A percentile compares a stretch with the other conserved stretches of the same genome.
phyloP scores from a whole-genome alignment of 2,329 filamentous ascomycete species.

The Diplodia intermedia region DNA sequence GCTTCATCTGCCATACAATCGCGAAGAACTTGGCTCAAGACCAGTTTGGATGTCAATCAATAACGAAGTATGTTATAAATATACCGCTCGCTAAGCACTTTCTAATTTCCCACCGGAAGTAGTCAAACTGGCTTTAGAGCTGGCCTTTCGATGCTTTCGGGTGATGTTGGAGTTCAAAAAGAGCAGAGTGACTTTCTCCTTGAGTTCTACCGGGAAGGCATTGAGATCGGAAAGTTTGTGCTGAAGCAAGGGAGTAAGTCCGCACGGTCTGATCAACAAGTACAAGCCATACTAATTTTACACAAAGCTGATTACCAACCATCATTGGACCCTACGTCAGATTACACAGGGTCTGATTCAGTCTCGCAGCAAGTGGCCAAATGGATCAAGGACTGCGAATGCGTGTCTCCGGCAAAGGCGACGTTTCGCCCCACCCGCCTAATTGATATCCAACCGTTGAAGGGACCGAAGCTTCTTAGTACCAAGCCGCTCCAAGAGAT shows the following conservation, averaged over 20 bases:
- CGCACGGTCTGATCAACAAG: no score
- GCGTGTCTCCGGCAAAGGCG: accelerated
- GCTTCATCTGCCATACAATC: neutral
- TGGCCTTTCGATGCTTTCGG: neutral
- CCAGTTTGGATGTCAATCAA: no score
- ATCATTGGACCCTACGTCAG: accelerated
- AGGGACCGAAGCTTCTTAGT: neutral
- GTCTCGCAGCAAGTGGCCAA: accelerated
- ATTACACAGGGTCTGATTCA: neutral
- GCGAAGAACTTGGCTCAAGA: neutral
- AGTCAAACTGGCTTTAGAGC: neutral
- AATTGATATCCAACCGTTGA: neutral
- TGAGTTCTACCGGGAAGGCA: neutral
- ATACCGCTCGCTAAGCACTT: no score
- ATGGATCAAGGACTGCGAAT: neutral
- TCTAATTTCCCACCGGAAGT: neutral
- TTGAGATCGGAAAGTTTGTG: neutral
- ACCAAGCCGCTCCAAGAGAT: no score
- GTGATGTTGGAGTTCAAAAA: no score
- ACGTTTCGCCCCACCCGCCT: neutral
- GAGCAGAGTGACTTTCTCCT: neutral
- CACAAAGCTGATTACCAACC: neutral
- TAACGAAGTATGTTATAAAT: no score
- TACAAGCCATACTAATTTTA: neutral
- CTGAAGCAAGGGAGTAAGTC: neutral